These are phyloP conservation scores for Crithidia expoeki DNA, from an alignment of 208 protist species.

Conservation along the genomic window DNA sequence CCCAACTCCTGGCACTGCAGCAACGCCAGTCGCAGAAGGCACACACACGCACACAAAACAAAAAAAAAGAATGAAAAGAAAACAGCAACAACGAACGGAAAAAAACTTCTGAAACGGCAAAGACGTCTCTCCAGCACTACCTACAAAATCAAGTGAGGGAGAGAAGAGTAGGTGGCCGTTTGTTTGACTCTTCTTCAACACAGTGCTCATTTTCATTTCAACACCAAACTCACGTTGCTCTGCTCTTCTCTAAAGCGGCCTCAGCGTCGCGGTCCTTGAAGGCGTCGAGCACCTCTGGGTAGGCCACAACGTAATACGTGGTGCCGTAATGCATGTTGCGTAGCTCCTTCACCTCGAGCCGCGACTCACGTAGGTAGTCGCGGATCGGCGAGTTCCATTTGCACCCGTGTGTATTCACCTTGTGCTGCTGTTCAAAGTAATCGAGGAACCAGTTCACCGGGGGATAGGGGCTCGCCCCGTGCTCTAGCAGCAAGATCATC, in stretches of 20 bases:
- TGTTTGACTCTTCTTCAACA: neutral
- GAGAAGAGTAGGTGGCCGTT: too few species aligned
- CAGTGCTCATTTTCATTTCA: neutral
- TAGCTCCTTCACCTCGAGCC: constrained; percentile 82
- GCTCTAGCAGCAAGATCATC: constrained; percentile 90
- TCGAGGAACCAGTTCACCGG: constrained; percentile 90
- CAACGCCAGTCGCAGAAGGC: too few species aligned
- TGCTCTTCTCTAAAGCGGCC: constrained; percentile 14
- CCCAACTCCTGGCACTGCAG: too few species aligned
- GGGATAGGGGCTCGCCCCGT: constrained; percentile 82
- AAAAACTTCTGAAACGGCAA: neutral
- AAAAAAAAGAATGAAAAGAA: neutral
- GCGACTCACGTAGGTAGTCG: constrained; percentile 75
- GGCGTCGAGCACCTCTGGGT: constrained; percentile 80
- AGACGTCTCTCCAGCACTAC: too few species aligned
- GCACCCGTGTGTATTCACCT: constrained; percentile 86
- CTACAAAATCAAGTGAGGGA: too few species aligned
- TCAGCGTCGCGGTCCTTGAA: constrained; percentile 51
- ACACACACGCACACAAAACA: too few species aligned
- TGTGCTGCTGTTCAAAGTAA: constrained; percentile 81
- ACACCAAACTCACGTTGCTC: constrained; percentile 11
- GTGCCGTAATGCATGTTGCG: constrained; percentile 92
- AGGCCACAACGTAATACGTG: constrained; percentile 89
- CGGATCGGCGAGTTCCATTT: constrained; percentile 86
- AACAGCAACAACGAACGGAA: neutral